Percentiles rank a stretch among this genome's conserved stretches.
Evolutionary conservation across 1,284 basidiomycete species (phyloP).

Genomic region (Ganoderma lingzhi): DNA sequence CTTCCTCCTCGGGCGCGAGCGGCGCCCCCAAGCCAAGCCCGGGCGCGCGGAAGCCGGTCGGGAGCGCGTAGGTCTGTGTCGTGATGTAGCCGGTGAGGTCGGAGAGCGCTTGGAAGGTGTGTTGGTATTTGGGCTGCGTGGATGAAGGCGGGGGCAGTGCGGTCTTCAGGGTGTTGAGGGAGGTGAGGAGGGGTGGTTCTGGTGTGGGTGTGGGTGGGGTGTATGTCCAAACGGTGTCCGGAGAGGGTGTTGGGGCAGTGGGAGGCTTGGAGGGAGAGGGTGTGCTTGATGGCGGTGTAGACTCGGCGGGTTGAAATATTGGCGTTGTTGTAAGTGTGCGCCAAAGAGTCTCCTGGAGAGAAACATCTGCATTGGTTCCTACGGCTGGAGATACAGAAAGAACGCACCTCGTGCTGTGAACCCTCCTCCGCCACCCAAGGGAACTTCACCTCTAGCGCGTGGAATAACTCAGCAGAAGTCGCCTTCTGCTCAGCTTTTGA

Average conservation of each 20-base stretch:
- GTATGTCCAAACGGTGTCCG: constrained; percentile 60
- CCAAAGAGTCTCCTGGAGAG: constrained; percentile 63
- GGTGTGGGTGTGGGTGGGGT: constrained; percentile 47
- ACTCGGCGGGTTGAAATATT: constrained; percentile 48
- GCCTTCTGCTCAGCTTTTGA: constrained; percentile 50
- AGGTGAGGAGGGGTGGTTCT: constrained; percentile 54
- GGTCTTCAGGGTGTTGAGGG: constrained; percentile 54
- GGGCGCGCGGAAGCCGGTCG: constrained; percentile 43
- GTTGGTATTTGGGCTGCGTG: constrained; percentile 48
- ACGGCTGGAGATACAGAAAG: not conserved
- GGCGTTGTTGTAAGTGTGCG: constrained; percentile 61
- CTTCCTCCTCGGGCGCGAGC: constrained; percentile 60
- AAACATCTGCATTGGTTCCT: constrained; percentile 8
- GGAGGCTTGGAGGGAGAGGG: constrained; percentile 1
- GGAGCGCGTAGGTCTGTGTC: constrained; percentile 61
- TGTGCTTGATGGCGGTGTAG: constrained; percentile 13
- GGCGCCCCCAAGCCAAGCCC: constrained; percentile 38
- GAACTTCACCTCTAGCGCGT: constrained; percentile 60
- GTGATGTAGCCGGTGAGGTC: constrained; percentile 76
- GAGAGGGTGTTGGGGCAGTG: constrained; percentile 25
- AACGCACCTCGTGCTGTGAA: constrained; percentile 57
- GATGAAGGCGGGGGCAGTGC: constrained; percentile 47
- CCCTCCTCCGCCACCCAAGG: constrained; percentile 66
- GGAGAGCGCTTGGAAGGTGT: constrained; percentile 62
- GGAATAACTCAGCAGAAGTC: constrained; percentile 67